Evolutionary conservation across 306 rosid genomes (phyloP).

Genomic region (Spatholobus suberectus): DNA sequence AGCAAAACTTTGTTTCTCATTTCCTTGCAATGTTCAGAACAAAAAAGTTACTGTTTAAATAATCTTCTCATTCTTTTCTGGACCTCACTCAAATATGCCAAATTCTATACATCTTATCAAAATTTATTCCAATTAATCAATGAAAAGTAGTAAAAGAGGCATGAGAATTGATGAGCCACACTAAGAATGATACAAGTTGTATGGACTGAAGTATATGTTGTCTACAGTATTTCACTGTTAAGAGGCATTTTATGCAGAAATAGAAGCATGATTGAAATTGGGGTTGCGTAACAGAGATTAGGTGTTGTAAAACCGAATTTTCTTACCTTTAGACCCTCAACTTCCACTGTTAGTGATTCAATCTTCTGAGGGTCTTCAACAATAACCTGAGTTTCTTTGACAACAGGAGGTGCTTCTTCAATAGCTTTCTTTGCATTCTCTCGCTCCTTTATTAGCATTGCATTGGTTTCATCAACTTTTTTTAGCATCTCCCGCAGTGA

Average conservation of each 20-base stretch:
- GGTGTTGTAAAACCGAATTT: constrained; percentile 32
- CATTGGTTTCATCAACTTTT: constrained; percentile 73
- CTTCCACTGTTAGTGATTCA: constrained; percentile 71
- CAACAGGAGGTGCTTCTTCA: constrained; percentile 81
- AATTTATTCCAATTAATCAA: constrained; percentile 23
- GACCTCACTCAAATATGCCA: constrained; percentile 20
- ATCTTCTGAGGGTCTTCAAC: constrained; percentile 81
- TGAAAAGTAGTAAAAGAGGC: constrained; percentile 28
- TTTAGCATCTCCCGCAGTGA: constrained; percentile 69
- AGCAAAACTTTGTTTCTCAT: too few relatives aligned
- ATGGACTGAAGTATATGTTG: constrained; percentile 12
- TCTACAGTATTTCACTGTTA: constrained; percentile 23
- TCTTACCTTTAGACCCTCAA: constrained; percentile 71
- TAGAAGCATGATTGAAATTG: constrained; percentile 33
- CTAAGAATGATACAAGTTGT: constrained; percentile 21
- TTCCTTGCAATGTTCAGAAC: neutral
- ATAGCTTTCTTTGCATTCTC: constrained; percentile 67
- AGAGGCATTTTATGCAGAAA: constrained; percentile 27
- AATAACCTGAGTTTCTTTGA: constrained; percentile 77
- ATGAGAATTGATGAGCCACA: constrained; percentile 5
- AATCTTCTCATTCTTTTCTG: constrained; percentile 7
- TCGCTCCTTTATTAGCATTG: constrained; percentile 67
- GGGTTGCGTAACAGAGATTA: constrained; percentile 20
- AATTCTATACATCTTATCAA: neutral
- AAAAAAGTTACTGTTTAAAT: constrained; percentile 6